Evolutionary conservation across 352 stramenopile genomes (phyloP).

Genomic region (Globisporangium nunn): DNA sequence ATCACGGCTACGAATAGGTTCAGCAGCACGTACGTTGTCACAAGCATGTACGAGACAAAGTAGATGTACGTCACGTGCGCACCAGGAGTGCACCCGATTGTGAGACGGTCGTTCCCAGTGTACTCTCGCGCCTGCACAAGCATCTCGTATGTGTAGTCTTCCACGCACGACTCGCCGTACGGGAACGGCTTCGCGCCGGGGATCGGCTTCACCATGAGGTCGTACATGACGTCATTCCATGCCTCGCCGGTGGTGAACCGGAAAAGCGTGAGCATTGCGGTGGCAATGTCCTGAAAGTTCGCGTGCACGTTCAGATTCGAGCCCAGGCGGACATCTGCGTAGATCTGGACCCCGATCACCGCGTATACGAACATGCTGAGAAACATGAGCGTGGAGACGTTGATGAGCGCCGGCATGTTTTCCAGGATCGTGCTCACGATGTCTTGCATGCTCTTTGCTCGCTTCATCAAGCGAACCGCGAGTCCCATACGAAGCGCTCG

Average conservation of each 20-base stretch:
- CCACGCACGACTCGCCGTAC: slow-evolving; percentile 29
- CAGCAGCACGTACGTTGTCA: slow-evolving; percentile 63
- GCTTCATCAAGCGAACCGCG: slow-evolving; percentile 37
- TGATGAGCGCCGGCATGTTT: slow-evolving; percentile 67
- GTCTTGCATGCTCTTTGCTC: slow-evolving; percentile 44
- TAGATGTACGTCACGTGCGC: slow-evolving; percentile 46
- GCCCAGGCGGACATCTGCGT: slow-evolving; percentile 43
- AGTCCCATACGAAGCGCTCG: slow-evolving; percentile 60
- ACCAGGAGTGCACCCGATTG: slow-evolving; percentile 32
- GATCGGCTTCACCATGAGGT: slow-evolving; percentile 37
- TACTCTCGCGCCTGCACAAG: slow-evolving; percentile 20
- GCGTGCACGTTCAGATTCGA: slow-evolving; percentile 44
- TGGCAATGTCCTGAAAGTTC: slow-evolving; percentile 57
- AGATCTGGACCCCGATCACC: slow-evolving; percentile 73
- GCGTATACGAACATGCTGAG: slow-evolving; percentile 78
- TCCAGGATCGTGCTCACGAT: slow-evolving; percentile 68
- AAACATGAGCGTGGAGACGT: slow-evolving; percentile 60
- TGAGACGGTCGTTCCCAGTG: slow-evolving; percentile 20
- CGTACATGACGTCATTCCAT: slow-evolving; percentile 81
- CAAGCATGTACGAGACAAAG: slow-evolving; percentile 59
- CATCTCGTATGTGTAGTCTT: slow-evolving; percentile 26
- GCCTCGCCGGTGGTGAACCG: slow-evolving; percentile 60
- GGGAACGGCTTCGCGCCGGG: slow-evolving; percentile 15
- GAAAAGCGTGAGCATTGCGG: slow-evolving; percentile 58
- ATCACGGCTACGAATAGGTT: slow-evolving; percentile 82